Base-by-base conservation (phyloP, 495 filamentous ascomycete genomes). In the Collariella sp. region DNA sequence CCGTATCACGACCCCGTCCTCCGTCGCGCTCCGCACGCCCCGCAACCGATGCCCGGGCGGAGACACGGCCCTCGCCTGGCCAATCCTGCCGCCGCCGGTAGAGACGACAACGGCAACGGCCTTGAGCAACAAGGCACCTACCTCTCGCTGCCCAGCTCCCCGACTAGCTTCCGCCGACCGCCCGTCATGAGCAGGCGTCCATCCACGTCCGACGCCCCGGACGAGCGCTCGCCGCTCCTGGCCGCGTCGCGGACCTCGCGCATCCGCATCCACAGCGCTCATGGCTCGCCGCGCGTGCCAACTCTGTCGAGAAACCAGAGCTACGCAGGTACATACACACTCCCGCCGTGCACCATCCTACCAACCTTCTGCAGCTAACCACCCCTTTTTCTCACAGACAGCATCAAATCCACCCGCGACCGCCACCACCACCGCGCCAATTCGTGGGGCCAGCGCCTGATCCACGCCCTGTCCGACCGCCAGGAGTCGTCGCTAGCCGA, bases 341-440 rank as follows among this genome's bases (percentile, higher is more conserved):
- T 16, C 12, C 26, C 26, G 5, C 26, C 26, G 4, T 9, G 5
- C 26, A 4, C 26, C 26, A 4, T n/a, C 39, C 26, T 12, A 16
- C 46, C 38, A 7, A 7, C 5, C 16, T 33, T 2, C 29, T 40
- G 36, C 42, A 43, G 16, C 42, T 38, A 35, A 31, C 50, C 13
- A 19, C 33, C 42, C 24, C 16, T 15, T 20, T 40, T 18, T 5
- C 6, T 24, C 22, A 31, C 61, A 64, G 70, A 67, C 19, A 74
- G 71, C 56, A 52, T 80, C n/a, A 75, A 77, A 52, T 72, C 73
- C 24, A 70, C 68, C 23, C 79, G 82, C 36, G 76, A 86, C 58
- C 86, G 82, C 36, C 77, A 86, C 58, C 86, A 87, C 62, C 84
- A 78, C 59, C 81, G 86, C 26, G 76, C 78, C 11, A 81, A 79